Conservation (phyloP, 495 filamentous ascomycete species). For the Polyplosphaeria fusca region DNA sequence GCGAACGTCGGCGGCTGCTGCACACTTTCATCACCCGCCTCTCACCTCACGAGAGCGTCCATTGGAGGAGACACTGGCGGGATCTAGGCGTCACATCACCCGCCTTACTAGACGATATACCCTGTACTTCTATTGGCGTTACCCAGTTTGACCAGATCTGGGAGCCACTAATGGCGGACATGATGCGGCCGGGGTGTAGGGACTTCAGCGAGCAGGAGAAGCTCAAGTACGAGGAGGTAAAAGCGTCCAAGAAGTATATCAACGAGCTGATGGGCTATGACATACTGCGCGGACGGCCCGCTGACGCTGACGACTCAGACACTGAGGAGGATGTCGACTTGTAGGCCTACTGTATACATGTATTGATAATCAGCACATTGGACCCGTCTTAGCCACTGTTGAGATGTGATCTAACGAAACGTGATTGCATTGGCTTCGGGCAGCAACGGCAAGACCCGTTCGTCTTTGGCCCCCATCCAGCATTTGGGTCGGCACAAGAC, state of each 20-base stretch:
- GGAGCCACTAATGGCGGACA: slow-evolving; percentile 17
- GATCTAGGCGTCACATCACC: slow-evolving; percentile 26
- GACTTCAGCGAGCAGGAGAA: slow-evolving; percentile 24
- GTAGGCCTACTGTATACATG: slow-evolving; percentile 4
- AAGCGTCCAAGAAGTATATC: slow-evolving; percentile 20
- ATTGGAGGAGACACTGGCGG: slow-evolving; percentile 24
- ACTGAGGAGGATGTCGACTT: slow-evolving; percentile 7
- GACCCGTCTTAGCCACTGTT: no score
- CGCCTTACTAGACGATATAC: slow-evolving; percentile 25
- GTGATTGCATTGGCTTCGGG: no score
- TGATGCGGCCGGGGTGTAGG: slow-evolving; percentile 22
- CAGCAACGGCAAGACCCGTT: no score
- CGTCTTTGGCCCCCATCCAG: no score
- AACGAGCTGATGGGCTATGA: slow-evolving; percentile 33
- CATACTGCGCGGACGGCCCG: slow-evolving; percentile 24
- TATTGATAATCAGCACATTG: slow-evolving; percentile 1
- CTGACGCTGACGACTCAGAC: slow-evolving; percentile 23
- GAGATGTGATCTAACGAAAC: no score
- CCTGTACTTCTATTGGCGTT: slow-evolving; percentile 27
- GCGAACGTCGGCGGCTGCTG: slow-evolving; percentile 22
- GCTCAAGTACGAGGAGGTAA: slow-evolving; percentile 17
- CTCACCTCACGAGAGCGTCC: slow-evolving; percentile 24
- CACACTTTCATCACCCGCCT: slow-evolving; percentile 28
- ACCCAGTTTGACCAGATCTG: slow-evolving; percentile 31
- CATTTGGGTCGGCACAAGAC: no score